Evolutionary conservation across 2,329 filamentous ascomycete species (phyloP), one percentile per base, ranked within the genome.

Genomic region (Tolypocladium tundrense): DNA sequence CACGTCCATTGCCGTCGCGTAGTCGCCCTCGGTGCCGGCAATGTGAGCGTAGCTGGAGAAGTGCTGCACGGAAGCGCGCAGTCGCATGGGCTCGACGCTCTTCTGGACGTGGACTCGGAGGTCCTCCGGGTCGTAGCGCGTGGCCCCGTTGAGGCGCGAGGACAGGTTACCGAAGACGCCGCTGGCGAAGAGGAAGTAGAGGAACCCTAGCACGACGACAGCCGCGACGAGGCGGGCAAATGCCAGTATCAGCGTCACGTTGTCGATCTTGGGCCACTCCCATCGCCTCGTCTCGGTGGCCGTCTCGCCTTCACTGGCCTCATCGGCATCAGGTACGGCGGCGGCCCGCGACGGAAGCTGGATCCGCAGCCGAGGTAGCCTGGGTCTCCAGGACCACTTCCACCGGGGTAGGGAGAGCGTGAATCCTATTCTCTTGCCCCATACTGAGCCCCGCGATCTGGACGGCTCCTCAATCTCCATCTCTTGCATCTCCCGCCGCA

Each of bases 1-100:
- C 57, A 97, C 84, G 77, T 92, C 95, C 75, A 90, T 83, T 9
- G 90, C 93, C 57, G 96, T 79, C 52, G 88, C 89, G 66, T 88
- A 91, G 74, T 95, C 93, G 53, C 94, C 94, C 74, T 96, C 88
- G 3, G 91, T 96, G n/a, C 94, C 94, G 2, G 91, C 94, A 61
- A 97, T 80, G 72, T 97, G 94, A 61, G 94, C 89, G 69, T 90
- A 96, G 58, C 82, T 83, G 5, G 91, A 93, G 61, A 93, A 85
- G 67, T 92, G 88, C 66, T 83, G 77, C 60, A 96, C 75, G 59
- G 89, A 88, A 45, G 89, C 86, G 62, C 85, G 82, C 69, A 94
- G 88, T 55, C 81, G 79, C 59, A 79, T 79, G 57, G 83, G 78
- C 67, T 95, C 87, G 63, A 96, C 83, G 65, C 84, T 85, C 54